Conservation (phyloP, 2,329 filamentous ascomycete genomes). For the Clarireedia monteithiana region DNA sequence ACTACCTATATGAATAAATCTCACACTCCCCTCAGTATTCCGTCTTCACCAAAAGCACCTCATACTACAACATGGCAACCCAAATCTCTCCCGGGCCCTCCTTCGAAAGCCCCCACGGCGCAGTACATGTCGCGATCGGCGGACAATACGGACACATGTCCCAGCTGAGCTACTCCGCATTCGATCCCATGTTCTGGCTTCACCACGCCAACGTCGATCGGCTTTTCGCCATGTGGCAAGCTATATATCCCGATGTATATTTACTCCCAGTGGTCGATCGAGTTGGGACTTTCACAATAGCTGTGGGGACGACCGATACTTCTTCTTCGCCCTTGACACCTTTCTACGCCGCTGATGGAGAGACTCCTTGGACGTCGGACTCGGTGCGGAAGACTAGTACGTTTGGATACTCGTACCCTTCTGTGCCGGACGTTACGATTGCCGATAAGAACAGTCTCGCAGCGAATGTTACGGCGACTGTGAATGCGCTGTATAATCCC, state of each 20-base stretch:
- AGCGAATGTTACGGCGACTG: slow-evolving; percentile 53
- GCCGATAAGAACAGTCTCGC: slow-evolving; percentile 39
- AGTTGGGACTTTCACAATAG: slow-evolving; percentile 29
- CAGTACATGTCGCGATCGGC: slow-evolving; percentile 35
- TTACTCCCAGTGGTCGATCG: slow-evolving; percentile 28
- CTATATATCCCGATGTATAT: slow-evolving; percentile 30
- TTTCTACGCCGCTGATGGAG: slow-evolving; percentile 24
- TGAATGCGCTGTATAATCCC: slow-evolving; percentile 43
- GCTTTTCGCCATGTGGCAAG: slow-evolving; percentile 45
- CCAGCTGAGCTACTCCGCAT: slow-evolving; percentile 35
- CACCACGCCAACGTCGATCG: slow-evolving; percentile 53
- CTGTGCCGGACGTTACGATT: slow-evolving; percentile 41
- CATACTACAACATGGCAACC: not conserved
- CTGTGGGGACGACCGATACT: slow-evolving; percentile 18
- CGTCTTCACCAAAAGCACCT: not conserved
- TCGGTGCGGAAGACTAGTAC: slow-evolving; percentile 12
- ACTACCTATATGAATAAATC: not conserved
- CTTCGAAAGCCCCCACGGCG: slow-evolving; percentile 38
- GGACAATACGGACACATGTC: slow-evolving; percentile 34
- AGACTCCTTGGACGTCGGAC: slow-evolving; percentile 16
- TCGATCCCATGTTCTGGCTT: slow-evolving; percentile 43
- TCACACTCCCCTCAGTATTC: not conserved
- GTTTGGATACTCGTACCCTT: slow-evolving; percentile 25
- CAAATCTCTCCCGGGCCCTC: slow-evolving; percentile 20
- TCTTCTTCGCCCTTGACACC: slow-evolving; percentile 24